Evolutionary conservation across 306 rosid species (phyloP).

Genomic region (Prunus armeniaca): DNA sequence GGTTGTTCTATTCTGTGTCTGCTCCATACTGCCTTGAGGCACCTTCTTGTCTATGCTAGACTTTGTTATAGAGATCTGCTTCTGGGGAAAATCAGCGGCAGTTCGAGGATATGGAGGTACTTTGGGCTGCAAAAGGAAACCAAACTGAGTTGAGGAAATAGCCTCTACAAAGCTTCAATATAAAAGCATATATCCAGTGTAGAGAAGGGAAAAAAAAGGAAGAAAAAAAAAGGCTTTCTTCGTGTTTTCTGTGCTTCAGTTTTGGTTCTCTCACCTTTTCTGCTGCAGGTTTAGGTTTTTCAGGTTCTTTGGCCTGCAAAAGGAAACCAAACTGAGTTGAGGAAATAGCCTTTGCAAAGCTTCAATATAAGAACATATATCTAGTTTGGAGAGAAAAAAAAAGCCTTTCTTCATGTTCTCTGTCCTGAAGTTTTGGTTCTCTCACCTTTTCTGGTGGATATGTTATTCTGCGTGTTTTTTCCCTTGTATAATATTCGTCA

Average conservation of each 20-base stretch:
- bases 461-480: background rate
- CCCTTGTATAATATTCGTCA: background rate
- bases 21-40: constrained; percentile 21
- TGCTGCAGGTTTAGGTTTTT: background rate
- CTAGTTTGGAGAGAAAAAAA: constrained; percentile 9
- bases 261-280: background rate
- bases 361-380: background rate
- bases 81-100: background rate
- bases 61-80: background rate
- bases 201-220: too few relatives aligned
- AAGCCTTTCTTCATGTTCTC: background rate
- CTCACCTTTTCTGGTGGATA: background rate
- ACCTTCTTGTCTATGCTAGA: constrained; percentile 7
- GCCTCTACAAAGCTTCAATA: background rate
- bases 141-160: constrained; percentile 11
- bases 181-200: background rate
- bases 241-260: too few relatives aligned
- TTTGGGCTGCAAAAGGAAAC: constrained; percentile 37
- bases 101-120: background rate
- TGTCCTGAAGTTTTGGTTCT: background rate
- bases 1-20: constrained; percentile 14
- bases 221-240: too few relatives aligned
- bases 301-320: constrained; percentile 38
- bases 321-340: constrained; percentile 15
- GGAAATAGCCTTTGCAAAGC: background rate